Base-by-base conservation (phyloP, 257 asterid species). In the Nicotiana knightiana region DNA sequence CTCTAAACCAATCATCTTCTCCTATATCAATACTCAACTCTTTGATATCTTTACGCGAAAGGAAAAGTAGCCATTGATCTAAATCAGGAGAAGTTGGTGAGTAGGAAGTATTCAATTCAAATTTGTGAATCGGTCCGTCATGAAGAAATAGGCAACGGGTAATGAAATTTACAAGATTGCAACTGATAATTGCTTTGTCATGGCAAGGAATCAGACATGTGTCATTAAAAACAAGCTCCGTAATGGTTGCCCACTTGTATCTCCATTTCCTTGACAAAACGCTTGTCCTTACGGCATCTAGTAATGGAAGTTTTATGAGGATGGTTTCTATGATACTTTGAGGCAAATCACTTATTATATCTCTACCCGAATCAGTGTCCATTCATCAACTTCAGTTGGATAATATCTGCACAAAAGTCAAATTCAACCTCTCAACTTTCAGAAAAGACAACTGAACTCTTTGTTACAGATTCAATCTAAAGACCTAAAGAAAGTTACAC, bases 11-110 rank as follows among this genome's bases (percentile, higher is more conserved):
- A 83, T 91, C 97, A 15, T 88, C 93, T 54, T 90, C 95, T 63
- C 94, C 95, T 85, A 96, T 88, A 81, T 94, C 94, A 77, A 96
- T 87, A 81, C 83, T 77, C 86, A 96, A 85, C 84, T 94, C 97
- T 86, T 91, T 94, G 33, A 92, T 85, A 81, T 85, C 94, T 80
- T 88, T 93, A 48, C 98, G 83, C 0, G 98, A 96, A 79, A 96
- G 83, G 88, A 91, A 93, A 82, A 93, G 98, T 68, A 96, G 88
- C 99, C 98, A 94, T 55, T 94, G 98, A 82, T 94, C 94, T 58
- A 96, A 87, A 83, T 89, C 91, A 48, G 94, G 91, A 46, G 89
- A 85, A 85, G 84, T 81, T 68, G 83, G 86, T 81, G 93, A 80
- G 82, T 82, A 90, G 7, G 90, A 84, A 85, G 89, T 87, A 48